These are phyloP conservation scores for Pyrenochaeta sp. DNA, from an alignment of 2,329 filamentous ascomycete genomes.

Conservation along the genomic window DNA sequence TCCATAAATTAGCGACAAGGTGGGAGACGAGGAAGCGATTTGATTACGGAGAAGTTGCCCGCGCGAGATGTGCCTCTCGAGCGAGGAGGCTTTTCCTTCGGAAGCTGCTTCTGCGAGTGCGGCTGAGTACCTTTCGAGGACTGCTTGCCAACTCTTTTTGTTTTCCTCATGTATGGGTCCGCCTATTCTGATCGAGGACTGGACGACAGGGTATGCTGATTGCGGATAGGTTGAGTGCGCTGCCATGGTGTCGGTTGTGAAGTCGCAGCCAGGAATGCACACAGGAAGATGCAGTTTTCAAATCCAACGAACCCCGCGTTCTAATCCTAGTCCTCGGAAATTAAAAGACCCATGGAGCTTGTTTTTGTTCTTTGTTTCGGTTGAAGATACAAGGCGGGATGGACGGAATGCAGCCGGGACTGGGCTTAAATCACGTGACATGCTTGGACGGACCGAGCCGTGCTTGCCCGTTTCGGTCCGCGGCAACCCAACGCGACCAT, in stretches of 20 bases:
- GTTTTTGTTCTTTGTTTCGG: too few relatives aligned
- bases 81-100: conserved; percentile 41
- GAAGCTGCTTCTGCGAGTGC: conserved; percentile 32
- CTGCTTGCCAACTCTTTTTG: conserved; percentile 35
- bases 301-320: too few relatives aligned
- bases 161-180: conserved; percentile 1
- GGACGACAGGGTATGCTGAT: conserved; percentile 1
- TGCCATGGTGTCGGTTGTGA: background rate
- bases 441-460: conserved; percentile 4
- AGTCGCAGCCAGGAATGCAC: background rate
- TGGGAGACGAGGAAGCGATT: background rate
- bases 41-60: conserved; percentile 38
- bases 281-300: too few relatives aligned
- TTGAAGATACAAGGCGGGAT: background rate
- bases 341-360: too few relatives aligned
- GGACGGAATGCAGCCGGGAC: background rate
- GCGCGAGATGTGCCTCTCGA: conserved; percentile 34
- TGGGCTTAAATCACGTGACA: too few relatives aligned
- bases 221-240: background rate
- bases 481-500: background rate
- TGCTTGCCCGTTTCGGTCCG: background rate
- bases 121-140: conserved; percentile 40
- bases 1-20: background rate
- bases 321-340: too few relatives aligned
- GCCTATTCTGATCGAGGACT: conserved; percentile 3